A percentile compares a stretch with the other conserved stretches of the same genome.
phyloP scores from a whole-genome alignment of 106 monocot species.

The Hemerocallis citrina region DNA sequence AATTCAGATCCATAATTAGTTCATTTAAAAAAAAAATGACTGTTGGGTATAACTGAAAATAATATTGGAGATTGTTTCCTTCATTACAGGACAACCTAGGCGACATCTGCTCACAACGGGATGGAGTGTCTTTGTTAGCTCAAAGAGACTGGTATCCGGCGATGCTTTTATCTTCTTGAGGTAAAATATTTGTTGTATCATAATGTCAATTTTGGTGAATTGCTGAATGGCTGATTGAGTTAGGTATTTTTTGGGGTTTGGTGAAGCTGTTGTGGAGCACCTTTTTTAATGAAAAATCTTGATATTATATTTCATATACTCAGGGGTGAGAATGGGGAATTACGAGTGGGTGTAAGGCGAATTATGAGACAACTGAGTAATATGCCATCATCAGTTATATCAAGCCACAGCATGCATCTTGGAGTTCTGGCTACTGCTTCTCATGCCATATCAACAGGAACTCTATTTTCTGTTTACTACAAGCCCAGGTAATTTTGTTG shows the following conservation, averaged over 20 bases:
- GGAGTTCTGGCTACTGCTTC: constrained; percentile 90
- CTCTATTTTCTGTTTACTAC: constrained; percentile 84
- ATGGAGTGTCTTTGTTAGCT: constrained; percentile 86
- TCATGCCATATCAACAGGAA: constrained; percentile 78
- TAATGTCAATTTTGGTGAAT: background rate
- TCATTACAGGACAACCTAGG: constrained; percentile 76
- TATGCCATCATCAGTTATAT: constrained; percentile 90
- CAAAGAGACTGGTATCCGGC: constrained; percentile 67
- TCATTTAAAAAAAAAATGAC: too few species aligned
- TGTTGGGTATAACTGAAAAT: too few species aligned
- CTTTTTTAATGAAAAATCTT: background rate
- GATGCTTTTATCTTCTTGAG: constrained; percentile 87
- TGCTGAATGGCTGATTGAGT: background rate
- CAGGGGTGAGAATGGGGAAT: constrained; percentile 76
- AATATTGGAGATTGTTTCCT: too few species aligned
- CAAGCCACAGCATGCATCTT: constrained; percentile 86
- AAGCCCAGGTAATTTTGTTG: constrained; percentile 77
- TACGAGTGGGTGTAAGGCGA: constrained; percentile 73
- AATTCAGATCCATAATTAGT: too few species aligned
- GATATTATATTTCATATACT: background rate
- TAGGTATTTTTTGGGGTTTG: background rate
- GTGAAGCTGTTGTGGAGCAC: too few species aligned
- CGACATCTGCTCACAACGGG: constrained; percentile 75
- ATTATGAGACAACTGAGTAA: constrained; percentile 67
- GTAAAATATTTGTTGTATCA: too few species aligned